Base-by-base conservation (phyloP, 306 rosid species). In the Castanea sativa region DNA sequence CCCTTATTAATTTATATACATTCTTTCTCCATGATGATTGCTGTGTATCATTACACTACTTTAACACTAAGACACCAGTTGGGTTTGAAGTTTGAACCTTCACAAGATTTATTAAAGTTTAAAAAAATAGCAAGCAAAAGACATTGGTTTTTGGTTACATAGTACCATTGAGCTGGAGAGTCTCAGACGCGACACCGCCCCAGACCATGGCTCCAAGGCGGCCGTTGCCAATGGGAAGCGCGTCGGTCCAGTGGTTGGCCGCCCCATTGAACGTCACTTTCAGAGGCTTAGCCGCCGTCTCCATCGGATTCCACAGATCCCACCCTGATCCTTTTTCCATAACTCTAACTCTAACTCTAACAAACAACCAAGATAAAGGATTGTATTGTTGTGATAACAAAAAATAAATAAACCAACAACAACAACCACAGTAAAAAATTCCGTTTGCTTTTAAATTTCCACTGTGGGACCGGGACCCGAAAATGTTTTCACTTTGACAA, bases 131-230 rank as follows among this genome's bases (percentile, higher is more conserved):
- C 51, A 52, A 20, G 51, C 63, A 71, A 21, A 3, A 6, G 16
- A 56, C 2, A 25, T 25, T 41, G 55, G 18, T 0, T 25, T 25
- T 72, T 9, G 43, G 6, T 16, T 43, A 21, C 45, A 41, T 43
- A 43, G 53, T 73, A 91, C 97, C 95, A 52, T 89, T 92, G 73
- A 92, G 90, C 83, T 90, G 95, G 71, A 92, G 82, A 56, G 78
- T 79, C 75, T 92, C 97, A 1, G 91, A 83, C 1, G 84, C 70
- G 8, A 89, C 79, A 41, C 86, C 87, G 21, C 97, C 97, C 92
- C 93, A 89, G 5, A 92, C 82, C 95, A 92, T 89, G 64, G 97
- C 97, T 45, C 97, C 97, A 19, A 90, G 92, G 15, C 95, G 89
- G 5, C 97, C 97, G 81, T 92, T 92, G 12, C 97, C 97, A 12